Percentiles rank a stretch among this genome's conserved stretches.
Evolutionary conservation across 1,284 basidiomycete genomes (phyloP).

Genomic region (Earliella scabrosa): DNA sequence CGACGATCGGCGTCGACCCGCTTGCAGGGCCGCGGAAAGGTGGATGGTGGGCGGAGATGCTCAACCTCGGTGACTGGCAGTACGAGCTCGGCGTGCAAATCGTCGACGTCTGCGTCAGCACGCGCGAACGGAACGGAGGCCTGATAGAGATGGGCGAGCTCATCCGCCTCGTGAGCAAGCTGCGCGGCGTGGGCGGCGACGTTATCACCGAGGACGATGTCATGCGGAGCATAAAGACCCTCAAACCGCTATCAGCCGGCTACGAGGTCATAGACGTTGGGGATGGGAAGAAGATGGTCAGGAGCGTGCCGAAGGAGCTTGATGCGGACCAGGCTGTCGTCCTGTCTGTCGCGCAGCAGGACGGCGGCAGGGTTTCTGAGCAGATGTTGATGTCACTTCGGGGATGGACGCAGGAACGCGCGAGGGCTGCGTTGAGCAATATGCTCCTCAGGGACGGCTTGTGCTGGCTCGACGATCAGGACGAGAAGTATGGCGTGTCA

Average conservation of each 20-base stretch:
- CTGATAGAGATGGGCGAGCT: constrained; percentile 90
- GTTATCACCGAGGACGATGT: constrained; percentile 86
- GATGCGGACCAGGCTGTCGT: constrained; percentile 84
- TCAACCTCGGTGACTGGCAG: constrained; percentile 93
- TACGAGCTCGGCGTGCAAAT: constrained; percentile 97
- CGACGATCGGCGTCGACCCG: constrained; percentile 94
- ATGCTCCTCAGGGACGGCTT: constrained; percentile 90
- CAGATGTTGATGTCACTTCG: constrained; percentile 57
- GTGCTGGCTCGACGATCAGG: constrained; percentile 94
- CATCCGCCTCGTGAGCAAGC: constrained; percentile 74
- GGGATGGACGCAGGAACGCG: constrained; percentile 83
- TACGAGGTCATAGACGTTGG: constrained; percentile 84
- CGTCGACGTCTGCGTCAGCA: constrained; percentile 94
- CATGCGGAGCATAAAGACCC: constrained; percentile 82
- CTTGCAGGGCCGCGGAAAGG: constrained; percentile 84
- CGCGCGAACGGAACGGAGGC: constrained; percentile 88
- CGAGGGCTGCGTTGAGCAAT: constrained; percentile 82
- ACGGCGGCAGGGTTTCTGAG: constrained; percentile 69
- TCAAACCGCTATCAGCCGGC: constrained; percentile 87
- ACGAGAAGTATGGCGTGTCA: constrained; percentile 59
- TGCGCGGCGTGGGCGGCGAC: constrained; percentile 71
- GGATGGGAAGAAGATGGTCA: constrained; percentile 66
- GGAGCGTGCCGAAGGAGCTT: constrained; percentile 77
- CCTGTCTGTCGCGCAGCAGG: constrained; percentile 72
- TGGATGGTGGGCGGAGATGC: constrained; percentile 90